Base-by-base conservation (phyloP, 495 filamentous ascomycete species). In the Annulohypoxylon maeteangense region DNA sequence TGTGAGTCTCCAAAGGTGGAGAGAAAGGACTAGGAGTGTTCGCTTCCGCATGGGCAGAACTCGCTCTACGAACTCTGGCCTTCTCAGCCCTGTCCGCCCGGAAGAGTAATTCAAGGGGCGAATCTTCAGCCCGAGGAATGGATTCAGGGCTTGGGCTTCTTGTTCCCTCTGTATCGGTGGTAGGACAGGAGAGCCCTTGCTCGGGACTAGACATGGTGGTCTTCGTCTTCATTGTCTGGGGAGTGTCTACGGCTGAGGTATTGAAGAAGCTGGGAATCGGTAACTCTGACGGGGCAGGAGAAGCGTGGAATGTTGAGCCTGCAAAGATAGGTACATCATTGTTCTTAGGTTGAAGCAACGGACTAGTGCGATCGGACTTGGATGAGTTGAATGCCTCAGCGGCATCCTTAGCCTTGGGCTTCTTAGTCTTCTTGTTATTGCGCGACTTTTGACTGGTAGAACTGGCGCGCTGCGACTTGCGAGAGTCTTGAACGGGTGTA, bases 251-350 rank as follows among this genome's bases (percentile, higher is more conserved):
- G 11, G 93, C 82, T 0, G 93, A 90, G 62, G 90, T 94, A n/a
- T 91, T 92, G 58, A 97, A 87, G 77, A 97, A 97, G 77, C 89
- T 95, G 1, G 95, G 95, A 44, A 97, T 92, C 0, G 96, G 96
- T 4, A 99, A 86, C n/a, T 93, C 88, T 3, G 94, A 95, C 1
- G 96, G 92, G 2, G 94, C 94, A 12, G 95, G 95, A 1, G 95
- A 99, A 10, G 93, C 91, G 77, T 98, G 95, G 79, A 99, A 99
- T 0, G 93, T 96, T 14, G 94, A 92, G 14, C 95, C 95, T 12
- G 95, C 95, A 79, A 97, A 99, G 64, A 92, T 86, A 65, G 87
- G 76, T 45, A 83, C 86, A 16, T 87, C 81, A 7, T 72, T 64
- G 12, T 80, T 68, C 60, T 81, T 81, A 12, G 76, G 51, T 22